Base-by-base conservation (phyloP, 1,284 basidiomycete species). In the Moniliella sp. region DNA sequence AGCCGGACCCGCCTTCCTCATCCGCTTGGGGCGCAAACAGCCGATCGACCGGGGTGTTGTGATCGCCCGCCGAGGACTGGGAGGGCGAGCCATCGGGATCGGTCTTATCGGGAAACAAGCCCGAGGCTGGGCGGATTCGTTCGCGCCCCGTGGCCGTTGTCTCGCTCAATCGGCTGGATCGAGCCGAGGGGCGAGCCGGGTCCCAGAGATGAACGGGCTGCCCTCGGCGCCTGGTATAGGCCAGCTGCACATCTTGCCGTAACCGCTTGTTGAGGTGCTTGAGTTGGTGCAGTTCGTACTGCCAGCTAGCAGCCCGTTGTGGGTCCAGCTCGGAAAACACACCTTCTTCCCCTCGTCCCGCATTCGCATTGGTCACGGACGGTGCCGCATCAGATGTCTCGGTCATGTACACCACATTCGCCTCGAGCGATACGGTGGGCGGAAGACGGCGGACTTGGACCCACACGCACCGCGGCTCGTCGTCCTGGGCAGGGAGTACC, bases 221-320 rank as follows among this genome's bases (percentile, higher is more conserved):
- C 8, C 7, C n/a, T 7, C 21, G 8, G 8, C 8, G n/a, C 21
- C 8, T n/a, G 7, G 21, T n/a, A 23, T 32, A 25, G 11, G 23
- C 21, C 13, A 13, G 13, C 21, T 17, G 18, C 23, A 53, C 45
- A 31, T 53, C 45, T 32, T 54, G 48, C 31, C 47, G 42, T 19
- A 54, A 40, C 18, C 42, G 39, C 16, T 46, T 45, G 28, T 54
- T 54, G 32, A 46, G 43, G 13, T 50, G 50, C 40, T 52, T 50
- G 31, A 54, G 45, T 37, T 49, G 47, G 26, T 54, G 51, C 34
- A 54, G 46, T 37, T 54, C 51, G 18, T 49, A 54, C 15, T 50
- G 43, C 50, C 50, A 52, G 12, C 42, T 45, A 16, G 37, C 40
- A 34, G 39, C 39, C 26, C 47, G 45, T 15, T 45, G 39, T 14